Base-by-base conservation (phyloP, 2,329 filamentous ascomycete genomes). In the Fusarium citri region DNA sequence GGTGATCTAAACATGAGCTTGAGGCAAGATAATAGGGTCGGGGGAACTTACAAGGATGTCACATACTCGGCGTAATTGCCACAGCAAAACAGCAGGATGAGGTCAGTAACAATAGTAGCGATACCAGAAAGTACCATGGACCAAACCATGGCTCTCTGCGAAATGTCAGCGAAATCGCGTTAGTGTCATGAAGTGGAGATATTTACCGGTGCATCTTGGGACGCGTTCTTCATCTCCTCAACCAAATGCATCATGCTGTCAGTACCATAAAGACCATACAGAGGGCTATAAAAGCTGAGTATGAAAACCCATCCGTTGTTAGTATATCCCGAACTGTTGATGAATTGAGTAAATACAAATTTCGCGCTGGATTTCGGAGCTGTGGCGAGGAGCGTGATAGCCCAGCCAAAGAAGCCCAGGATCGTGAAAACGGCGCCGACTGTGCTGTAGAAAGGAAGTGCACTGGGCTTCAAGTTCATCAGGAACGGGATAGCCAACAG, bases 201-300 rank as follows among this genome's bases (percentile, higher is more conserved):
- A 22, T 20, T 50, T 51, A 65, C 63, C 7, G 63, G 63, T 11
- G 61, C 64, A 22, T 60, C 55, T 49, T 22, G 49, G 4, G 47
- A 41, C 4, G 64, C 55, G 6, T 67, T 53, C 37, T 61, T 67
- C 55, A 67, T 67, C 61, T 67, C 64, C 8, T 67, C 64, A 5
- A 61, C 55, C n/a, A 67, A 9, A 20, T 67, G 64, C 55, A 67
- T 59, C 47, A 67, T 67, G 2, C 64, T 55, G 8, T 67, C 64
- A 0, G 64, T 67, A 2, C 64, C 61, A 7, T 56, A 67, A 6
- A 67, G 55, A 1, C 55, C 64, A 46, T 67, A 67, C 0, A 61
- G 22, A 1, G 64, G 61, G 3, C 5, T 61, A 11, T 67, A 67
- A 2, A 67, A 66, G 9, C 64, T 45, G 0, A 67, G 56, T 6